Conservation (phyloP, 257 asterid species). For the Gardenia jasminoides region DNA sequence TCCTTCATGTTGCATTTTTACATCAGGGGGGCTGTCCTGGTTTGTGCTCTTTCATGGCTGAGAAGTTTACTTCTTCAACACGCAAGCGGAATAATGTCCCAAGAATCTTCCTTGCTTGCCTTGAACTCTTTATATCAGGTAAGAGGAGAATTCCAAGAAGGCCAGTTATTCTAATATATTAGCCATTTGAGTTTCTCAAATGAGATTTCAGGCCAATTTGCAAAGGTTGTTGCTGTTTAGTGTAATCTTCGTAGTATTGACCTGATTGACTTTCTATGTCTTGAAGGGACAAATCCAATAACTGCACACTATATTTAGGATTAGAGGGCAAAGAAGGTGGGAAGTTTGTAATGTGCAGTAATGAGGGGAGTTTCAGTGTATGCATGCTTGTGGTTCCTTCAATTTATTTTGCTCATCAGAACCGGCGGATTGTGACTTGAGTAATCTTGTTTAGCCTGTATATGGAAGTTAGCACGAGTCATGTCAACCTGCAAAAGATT, state of each 20-base stretch:
- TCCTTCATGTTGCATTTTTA: constrained; percentile 13
- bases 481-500: background rate
- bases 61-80: constrained; percentile 80
- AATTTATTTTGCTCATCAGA: background rate
- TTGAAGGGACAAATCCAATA: background rate
- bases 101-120: constrained; percentile 74
- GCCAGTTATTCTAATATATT: background rate
- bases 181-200: background rate
- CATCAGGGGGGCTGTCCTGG: constrained; percentile 84
- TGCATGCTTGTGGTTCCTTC: background rate
- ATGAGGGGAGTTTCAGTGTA: background rate
- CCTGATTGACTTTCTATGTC: background rate
- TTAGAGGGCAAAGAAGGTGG: background rate
- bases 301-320: background rate
- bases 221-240: background rate
- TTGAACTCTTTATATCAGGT: constrained; percentile 91
- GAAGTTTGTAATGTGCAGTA: background rate
- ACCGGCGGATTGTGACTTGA: background rate
- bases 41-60: constrained; percentile 95
- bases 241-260: background rate
- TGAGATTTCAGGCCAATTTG: background rate
- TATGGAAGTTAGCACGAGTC: background rate
- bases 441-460: background rate
- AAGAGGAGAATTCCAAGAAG: background rate
- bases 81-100: constrained; percentile 82